Conservation (phyloP, 2,329 filamentous ascomycete species). For the Colletotrichum lentis region DNA sequence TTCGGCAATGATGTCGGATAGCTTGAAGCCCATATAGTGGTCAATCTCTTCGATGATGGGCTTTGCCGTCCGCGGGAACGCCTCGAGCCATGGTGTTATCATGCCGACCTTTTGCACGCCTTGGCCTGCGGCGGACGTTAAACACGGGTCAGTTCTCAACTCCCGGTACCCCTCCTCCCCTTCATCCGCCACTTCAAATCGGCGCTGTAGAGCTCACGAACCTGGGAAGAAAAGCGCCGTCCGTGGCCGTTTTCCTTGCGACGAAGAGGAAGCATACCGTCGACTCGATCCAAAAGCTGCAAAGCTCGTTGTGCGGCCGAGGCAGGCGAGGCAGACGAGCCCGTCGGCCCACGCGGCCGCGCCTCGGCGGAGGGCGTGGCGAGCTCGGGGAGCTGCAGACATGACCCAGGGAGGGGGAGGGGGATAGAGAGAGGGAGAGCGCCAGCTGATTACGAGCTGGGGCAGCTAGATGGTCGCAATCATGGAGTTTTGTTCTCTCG, state of each 20-base stretch:
- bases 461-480: conserved; percentile 30
- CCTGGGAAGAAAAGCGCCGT: conserved; percentile 70
- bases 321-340: conserved; percentile 30
- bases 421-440: background rate
- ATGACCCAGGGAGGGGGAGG: conserved; percentile 18
- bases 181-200: background rate
- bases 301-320: conserved; percentile 35
- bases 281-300: conserved; percentile 37
- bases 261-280: conserved; percentile 49
- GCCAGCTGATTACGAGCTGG: conserved; percentile 38
- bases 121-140: conserved; percentile 66
- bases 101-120: conserved; percentile 91
- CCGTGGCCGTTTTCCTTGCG: conserved; percentile 50
- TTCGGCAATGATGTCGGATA: conserved; percentile 80
- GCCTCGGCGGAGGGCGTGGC: conserved; percentile 29
- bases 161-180: too few relatives aligned
- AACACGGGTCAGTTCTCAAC: background rate
- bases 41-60: conserved; percentile 89
- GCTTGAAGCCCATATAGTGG: conserved; percentile 73
- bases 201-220: conserved; percentile 42
- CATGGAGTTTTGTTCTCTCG: conserved; percentile 24
- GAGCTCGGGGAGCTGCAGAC: conserved; percentile 35
- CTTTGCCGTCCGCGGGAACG: conserved; percentile 79
- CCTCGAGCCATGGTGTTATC: conserved; percentile 84
- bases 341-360: conserved; percentile 29